Base-by-base conservation (phyloP, 139 green algal genomes). In the Chlamydomonas asymmetrica region DNA sequence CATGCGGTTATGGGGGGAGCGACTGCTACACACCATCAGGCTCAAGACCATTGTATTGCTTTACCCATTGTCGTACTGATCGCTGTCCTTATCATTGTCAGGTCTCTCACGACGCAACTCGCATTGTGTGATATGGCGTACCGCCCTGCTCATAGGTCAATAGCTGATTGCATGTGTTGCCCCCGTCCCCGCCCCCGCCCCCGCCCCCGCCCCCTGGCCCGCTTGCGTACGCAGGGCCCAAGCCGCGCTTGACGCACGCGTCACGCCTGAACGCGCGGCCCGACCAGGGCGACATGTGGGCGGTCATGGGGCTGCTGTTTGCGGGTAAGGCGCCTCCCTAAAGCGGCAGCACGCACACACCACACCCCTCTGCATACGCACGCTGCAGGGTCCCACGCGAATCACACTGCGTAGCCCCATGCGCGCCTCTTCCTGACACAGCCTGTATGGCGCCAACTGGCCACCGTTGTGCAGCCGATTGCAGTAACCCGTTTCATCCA, bases 241-340 rank as follows among this genome's bases (percentile, higher is more conserved):
- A 80, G 71, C 67, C 64, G 25, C 72, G 72, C 35, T 54, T 84
- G 41, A 43, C 40, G 0, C 71, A 79, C 65, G 63, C n/a, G 0
- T 38, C 56, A 40, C 74, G 74, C 52, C 63, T 85, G 54, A 67
- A 27, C 23, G 80, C 69, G 5, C 74, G 80, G 6, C 74, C 80
- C 3, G 80, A 85, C 27, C 27, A 39, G 41, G 74, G 80, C 0
- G 80, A 85, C 69, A 31, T 63, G 4, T 79, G 75, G 63, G 56
- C 43, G 48, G 80, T 85, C 29, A 81, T 56, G 18, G 71, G 70
- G 10, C 54, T 83, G 52, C 41, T 71, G 43, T 41, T 81, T 25
- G 64, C 52, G 39, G 64, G 74, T 73, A 40, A 25, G 48, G 40
- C 22, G 27, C 25, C 4, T 18, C 27, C 25, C 32, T 31, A 18